Evolutionary conservation across 1,284 basidiomycete genomes (phyloP), one percentile per base, ranked within the genome.

Genomic region (Erythrobasidium hasegawianum): DNA sequence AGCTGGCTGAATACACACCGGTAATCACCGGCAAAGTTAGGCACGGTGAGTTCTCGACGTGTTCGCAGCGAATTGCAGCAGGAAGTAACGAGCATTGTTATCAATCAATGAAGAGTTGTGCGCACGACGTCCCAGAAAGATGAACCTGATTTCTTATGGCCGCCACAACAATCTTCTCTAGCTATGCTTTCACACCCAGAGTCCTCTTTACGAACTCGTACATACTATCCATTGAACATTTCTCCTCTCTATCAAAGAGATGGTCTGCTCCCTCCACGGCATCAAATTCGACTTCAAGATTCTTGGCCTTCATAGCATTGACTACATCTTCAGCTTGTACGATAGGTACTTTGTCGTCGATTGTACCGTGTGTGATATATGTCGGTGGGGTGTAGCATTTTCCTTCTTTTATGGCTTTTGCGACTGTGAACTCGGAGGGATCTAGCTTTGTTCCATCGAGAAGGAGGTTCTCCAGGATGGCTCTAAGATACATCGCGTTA

Each of bases 291-390:
- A 53, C 20, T 16, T 29, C n/a, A 4, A 65, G 20, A 1, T 62
- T 69, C 45, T 57, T 67, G 20, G 57, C 53, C 38, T 70, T 50
- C 27, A 72, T 49, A 20, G 71, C 73, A 27, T 64, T 49, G 41
- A 68, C 69, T 4, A 75, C 71, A 33, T 73, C 71, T 13, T 64
- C 50, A 1, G 72, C 57, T 49, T 75, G 74, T 2, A 59, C 40
- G 3, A 70, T 57, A 9, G 72, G 72, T 4, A 75, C 73, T 55
- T 74, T 73, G 68, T 72, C 72, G 52, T 74, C 73, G 22, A 67
- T 70, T 29, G 69, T 74, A 22, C 74, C 74, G 59, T 75, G 73
- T 5, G 70, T 62, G 20, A 74, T 54, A 20, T 59, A 71, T 3
- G 70, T 72, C 0, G 73, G 73, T n/a, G 62, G 62, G 11, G 53